A percentile compares a stretch with the other conserved stretches of the same genome.
Evolutionary conservation across 768 basidiomycete genomes (phyloP).

Genomic region (Trametes cingulata): DNA sequence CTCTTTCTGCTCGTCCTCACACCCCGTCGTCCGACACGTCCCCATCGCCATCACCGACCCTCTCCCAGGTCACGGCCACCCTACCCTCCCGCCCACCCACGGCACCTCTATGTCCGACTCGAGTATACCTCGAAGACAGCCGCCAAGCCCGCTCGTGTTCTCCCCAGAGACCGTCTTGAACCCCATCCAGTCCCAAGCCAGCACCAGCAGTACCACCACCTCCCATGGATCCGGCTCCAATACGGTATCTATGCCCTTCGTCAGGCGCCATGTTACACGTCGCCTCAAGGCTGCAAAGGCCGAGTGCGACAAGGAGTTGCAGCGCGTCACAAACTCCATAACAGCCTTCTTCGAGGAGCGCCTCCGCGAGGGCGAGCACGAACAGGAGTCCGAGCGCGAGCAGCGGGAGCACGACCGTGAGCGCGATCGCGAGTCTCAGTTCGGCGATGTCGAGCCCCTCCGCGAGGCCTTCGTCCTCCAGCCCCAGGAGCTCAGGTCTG

Average conservation of each 20-base stretch:
- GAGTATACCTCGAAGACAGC: slow-evolving; percentile 39
- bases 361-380: slow-evolving; percentile 72
- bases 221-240: slow-evolving; percentile 56
- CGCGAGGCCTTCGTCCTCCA: slow-evolving; percentile 64
- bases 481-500: slow-evolving; percentile 54
- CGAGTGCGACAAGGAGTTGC: slow-evolving; percentile 95
- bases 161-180: slow-evolving; percentile 65
- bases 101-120: slow-evolving; percentile 37
- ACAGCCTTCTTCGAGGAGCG: slow-evolving; percentile 93
- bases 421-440: slow-evolving; percentile 57
- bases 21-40: slow-evolving; percentile 17
- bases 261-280: slow-evolving; percentile 89
- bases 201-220: slow-evolving; percentile 34
- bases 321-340: slow-evolving; percentile 91
- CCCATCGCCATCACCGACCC: slow-evolving; percentile 14
- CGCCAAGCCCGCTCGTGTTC: slow-evolving; percentile 82
- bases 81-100: slow-evolving; percentile 17
- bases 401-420: slow-evolving; percentile 48
- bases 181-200: slow-evolving; percentile 43
- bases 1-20: slow-evolving; percentile 18
- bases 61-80: slow-evolving; percentile 16
- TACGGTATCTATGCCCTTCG: slow-evolving; percentile 90
- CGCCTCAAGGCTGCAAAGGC: slow-evolving; percentile 93
- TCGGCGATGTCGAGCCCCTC: slow-evolving; percentile 37
- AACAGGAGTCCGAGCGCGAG: slow-evolving; percentile 65